phyloP scores from a whole-genome alignment of 2,329 filamentous ascomycete species.

The Microsporum canis region DNA sequence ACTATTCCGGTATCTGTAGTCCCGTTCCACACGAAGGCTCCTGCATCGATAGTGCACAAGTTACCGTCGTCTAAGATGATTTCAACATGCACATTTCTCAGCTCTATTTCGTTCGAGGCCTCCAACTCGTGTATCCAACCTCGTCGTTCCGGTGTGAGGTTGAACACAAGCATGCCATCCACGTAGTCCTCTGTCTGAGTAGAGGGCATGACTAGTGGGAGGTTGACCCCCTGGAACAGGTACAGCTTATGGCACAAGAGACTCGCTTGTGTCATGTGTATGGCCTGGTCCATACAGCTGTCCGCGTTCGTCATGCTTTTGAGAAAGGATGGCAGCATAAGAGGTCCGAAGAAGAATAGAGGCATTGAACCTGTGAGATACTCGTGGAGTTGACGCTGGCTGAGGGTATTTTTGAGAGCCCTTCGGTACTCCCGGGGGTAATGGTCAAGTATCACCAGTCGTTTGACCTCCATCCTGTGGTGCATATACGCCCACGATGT shows the following conservation, averaged over 20 bases:
- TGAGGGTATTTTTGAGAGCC: conserved; percentile 18
- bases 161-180: conserved; percentile 23
- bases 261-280: conserved; percentile 21
- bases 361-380: conserved; percentile 16
- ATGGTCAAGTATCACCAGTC: not conserved
- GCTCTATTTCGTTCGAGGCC: conserved; percentile 12
- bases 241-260: conserved; percentile 21
- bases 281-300: conserved; percentile 15
- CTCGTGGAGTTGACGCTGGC: conserved; percentile 15
- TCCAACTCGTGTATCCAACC: conserved; percentile 20
- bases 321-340: conserved; percentile 25
- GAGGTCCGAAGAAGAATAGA: conserved; percentile 21
- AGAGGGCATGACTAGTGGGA: conserved; percentile 19
- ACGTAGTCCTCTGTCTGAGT: conserved; percentile 12
- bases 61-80: conserved; percentile 15
- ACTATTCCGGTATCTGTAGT: conserved; percentile 2
- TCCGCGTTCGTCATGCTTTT: conserved; percentile 19
- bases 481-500: not conserved
- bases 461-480: not conserved
- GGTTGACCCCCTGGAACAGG: conserved; percentile 12
- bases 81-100: conserved; percentile 17
- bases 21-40: conserved; percentile 19
- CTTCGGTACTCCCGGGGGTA: conserved; percentile 20
- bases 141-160: conserved; percentile 17
- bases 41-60: conserved; percentile 18